phyloP scores from a whole-genome alignment of 768 basidiomycete genomes.

The Boletus pseudo-olivaceus region DNA sequence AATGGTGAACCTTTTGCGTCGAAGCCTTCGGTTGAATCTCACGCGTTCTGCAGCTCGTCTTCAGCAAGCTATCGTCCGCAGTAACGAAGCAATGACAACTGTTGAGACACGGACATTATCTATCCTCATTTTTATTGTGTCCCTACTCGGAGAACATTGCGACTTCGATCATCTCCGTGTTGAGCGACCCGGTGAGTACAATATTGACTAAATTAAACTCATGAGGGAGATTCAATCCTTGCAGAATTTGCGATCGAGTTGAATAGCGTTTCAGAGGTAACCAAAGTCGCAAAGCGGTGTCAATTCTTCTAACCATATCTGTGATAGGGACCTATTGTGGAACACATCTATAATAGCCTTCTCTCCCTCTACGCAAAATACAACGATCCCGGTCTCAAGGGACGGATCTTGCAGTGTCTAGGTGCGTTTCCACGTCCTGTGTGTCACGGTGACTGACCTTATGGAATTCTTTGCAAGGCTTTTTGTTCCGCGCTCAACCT shows the following conservation, averaged over 20 bases:
- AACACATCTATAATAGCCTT: slow-evolving; percentile 75
- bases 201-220: too few relatives aligned
- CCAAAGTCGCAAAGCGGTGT: neutral
- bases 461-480: slow-evolving; percentile 49
- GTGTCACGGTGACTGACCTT: neutral
- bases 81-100: slow-evolving; percentile 37
- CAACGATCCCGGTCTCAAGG: slow-evolving; percentile 52
- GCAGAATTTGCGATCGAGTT: slow-evolving; percentile 57
- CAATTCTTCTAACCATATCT: slow-evolving; percentile 1
- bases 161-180: slow-evolving; percentile 75
- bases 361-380: slow-evolving; percentile 71
- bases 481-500: slow-evolving; percentile 89
- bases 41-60: slow-evolving; percentile 49
- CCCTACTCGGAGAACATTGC: slow-evolving; percentile 85
- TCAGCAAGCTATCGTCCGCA: slow-evolving; percentile 50
- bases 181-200: slow-evolving; percentile 54
- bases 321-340: slow-evolving; percentile 64
- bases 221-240: neutral
- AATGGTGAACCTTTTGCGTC: slow-evolving; percentile 47
- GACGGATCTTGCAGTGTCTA: slow-evolving; percentile 80
- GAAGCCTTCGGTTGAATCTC: neutral
- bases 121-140: slow-evolving; percentile 79
- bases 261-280: slow-evolving; percentile 54
- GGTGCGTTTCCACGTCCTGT: slow-evolving; percentile 44
- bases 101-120: slow-evolving; percentile 54